Conservation (phyloP, 2,329 filamentous ascomycete species). For the Neophaeococcomyces mojaviensis region DNA sequence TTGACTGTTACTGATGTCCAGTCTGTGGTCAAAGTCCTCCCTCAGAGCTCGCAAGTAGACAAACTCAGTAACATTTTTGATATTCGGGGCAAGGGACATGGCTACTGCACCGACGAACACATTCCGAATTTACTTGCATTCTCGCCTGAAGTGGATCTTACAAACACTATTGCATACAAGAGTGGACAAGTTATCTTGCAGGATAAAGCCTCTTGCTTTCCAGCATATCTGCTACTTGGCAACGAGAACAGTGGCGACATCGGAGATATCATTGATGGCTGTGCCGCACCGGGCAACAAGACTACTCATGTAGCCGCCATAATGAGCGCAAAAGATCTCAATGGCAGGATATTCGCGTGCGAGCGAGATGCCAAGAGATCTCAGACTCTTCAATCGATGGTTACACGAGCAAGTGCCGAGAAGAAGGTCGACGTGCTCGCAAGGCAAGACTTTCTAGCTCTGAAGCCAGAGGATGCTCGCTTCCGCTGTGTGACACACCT, state of each 20-base stretch:
- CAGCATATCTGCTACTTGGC: constrained; percentile 72
- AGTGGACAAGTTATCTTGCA: constrained; percentile 78
- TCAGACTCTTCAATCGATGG: constrained; percentile 75
- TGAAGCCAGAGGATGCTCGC: constrained; percentile 55
- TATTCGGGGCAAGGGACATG: constrained; percentile 30
- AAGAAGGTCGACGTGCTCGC: constrained; percentile 59
- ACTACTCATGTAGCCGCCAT: constrained; percentile 87
- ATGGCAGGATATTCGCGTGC: constrained; percentile 59
- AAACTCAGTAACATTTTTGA: constrained; percentile 51
- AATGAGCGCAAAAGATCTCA: constrained; percentile 32
- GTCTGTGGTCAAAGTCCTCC: constrained; percentile 69
- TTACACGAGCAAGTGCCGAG: constrained; percentile 65
- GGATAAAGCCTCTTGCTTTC: constrained; percentile 95
- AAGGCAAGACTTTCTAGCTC: constrained; percentile 73
- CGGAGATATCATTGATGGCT: constrained; percentile 82
- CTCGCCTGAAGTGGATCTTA: constrained; percentile 63
- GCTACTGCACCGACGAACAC: constrained; percentile 64
- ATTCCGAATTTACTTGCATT: constrained; percentile 79
- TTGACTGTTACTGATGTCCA: constrained; percentile 62
- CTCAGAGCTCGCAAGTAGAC: constrained; percentile 49
- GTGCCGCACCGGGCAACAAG: constrained; percentile 93
- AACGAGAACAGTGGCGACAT: constrained; percentile 40
- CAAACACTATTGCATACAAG: constrained; percentile 64
- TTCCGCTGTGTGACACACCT: constrained; percentile 70
- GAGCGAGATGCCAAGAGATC: constrained; percentile 68